Percentiles rank a stretch among this genome's conserved stretches.
Evolutionary conservation across 148 eudicot species (phyloP).

Genomic region (Tetragonia tetragonoides): DNA sequence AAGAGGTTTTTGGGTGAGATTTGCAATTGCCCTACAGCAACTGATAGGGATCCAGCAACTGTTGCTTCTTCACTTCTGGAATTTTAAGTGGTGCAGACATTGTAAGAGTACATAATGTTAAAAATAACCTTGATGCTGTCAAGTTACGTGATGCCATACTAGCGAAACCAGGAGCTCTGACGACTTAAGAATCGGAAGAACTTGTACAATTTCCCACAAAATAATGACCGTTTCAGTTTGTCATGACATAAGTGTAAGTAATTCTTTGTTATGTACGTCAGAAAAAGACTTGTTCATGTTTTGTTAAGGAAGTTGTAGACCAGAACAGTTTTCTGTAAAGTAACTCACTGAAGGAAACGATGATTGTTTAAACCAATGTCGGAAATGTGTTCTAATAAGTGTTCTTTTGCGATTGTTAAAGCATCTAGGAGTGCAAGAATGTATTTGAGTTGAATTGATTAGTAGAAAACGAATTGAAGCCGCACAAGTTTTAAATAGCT

Average conservation of each 20-base stretch:
- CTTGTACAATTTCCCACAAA: background rate
- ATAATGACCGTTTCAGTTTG: background rate
- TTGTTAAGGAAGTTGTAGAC: too few relatives aligned
- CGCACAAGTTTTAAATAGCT: too few relatives aligned
- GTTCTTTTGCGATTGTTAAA: too few relatives aligned
- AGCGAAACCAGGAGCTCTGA: conserved; percentile 18
- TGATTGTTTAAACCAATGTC: too few relatives aligned
- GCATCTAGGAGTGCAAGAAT: too few relatives aligned
- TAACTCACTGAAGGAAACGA: too few relatives aligned
- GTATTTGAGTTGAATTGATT: too few relatives aligned
- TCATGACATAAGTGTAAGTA: too few relatives aligned
- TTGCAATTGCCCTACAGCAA: conserved; percentile 49
- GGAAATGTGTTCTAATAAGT: too few relatives aligned
- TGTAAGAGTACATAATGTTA: conserved; percentile 84
- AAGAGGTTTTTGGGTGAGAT: conserved; percentile 81
- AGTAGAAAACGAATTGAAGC: too few relatives aligned
- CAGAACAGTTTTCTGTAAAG: too few relatives aligned
- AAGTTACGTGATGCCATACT: conserved; percentile 80
- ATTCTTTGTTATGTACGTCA: background rate
- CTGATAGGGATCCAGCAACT: conserved; percentile 75
- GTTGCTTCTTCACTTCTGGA: conserved; percentile 65
- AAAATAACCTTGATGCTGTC: conserved; percentile 66
- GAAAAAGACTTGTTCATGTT: background rate
- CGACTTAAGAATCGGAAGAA: background rate
- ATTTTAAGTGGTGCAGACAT: conserved; percentile 80